Evolutionary conservation across 495 filamentous ascomycete species (phyloP).

Genomic region (Apiosordaria backusii): DNA sequence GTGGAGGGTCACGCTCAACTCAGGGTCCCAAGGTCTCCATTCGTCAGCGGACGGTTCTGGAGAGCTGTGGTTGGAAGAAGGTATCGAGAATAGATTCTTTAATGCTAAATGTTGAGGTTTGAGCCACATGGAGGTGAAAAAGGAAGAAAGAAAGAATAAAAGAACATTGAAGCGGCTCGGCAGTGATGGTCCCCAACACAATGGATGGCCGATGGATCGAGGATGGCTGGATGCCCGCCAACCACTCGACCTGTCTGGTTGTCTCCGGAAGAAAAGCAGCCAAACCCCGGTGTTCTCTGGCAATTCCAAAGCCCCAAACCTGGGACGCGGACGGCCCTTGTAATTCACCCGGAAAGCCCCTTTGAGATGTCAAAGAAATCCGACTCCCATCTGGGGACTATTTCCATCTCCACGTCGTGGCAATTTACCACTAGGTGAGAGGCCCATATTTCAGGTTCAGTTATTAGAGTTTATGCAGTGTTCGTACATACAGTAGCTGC

Average conservation of each 20-base stretch:
- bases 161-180: neutral
- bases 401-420: neutral
- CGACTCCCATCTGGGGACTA: neutral
- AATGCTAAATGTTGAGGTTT: neutral
- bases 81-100: neutral
- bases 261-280: neutral
- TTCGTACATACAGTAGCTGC: neutral
- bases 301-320: neutral
- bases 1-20: constrained; percentile 4
- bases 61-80: neutral
- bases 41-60: neutral
- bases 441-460: neutral
- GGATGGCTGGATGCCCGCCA: neutral
- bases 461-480: neutral
- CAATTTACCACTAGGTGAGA: neutral
- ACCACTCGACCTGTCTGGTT: neutral
- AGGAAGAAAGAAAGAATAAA: neutral
- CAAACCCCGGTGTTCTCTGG: neutral
- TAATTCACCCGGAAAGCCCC: neutral
- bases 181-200: neutral
- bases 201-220: neutral
- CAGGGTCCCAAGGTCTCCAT: neutral
- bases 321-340: neutral
- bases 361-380: neutral
- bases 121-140: neutral